Evolutionary conservation across 495 filamentous ascomycete genomes (phyloP).

Genomic region (Aspergillus sclerotioniger): DNA sequence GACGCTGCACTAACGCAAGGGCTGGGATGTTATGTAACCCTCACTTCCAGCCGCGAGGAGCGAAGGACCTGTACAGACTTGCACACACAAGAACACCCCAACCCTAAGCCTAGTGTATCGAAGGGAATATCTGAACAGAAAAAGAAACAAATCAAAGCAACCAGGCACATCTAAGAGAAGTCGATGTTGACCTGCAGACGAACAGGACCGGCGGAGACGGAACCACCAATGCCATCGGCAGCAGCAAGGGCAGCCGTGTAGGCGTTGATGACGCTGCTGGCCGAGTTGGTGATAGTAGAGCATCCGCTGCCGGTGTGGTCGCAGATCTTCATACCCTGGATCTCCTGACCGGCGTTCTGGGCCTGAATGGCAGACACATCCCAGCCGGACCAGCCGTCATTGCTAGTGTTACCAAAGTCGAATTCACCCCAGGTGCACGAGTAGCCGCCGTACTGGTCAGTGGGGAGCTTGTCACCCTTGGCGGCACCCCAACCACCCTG

Average conservation of each 20-base stretch:
- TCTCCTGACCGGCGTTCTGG: constrained; percentile 25
- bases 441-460: constrained; percentile 32
- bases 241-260: constrained; percentile 32
- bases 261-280: constrained; percentile 30
- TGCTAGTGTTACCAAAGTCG: constrained; percentile 50
- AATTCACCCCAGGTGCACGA: constrained; percentile 54
- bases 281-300: constrained; percentile 33
- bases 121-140: constrained; percentile 6
- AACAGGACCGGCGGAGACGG: constrained; percentile 21
- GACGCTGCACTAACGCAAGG: neutral
- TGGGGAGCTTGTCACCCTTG: constrained; percentile 31
- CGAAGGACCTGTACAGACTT: neutral
- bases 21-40: neutral
- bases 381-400: constrained; percentile 48
- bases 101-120: constrained; percentile 15
- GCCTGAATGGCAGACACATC: constrained; percentile 54
- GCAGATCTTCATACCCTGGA: constrained; percentile 47
- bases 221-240: constrained; percentile 29
- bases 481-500: constrained; percentile 41
- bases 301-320: constrained; percentile 28
- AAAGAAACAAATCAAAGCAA: constrained; percentile 22
- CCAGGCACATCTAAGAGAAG: constrained; percentile 22
- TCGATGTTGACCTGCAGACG: constrained; percentile 38
- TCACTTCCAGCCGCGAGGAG: neutral
- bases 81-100: constrained; percentile 10